Base-by-base conservation (phyloP, 306 rosid genomes). In the barrel medic (Medicago truncatula) region DNA sequence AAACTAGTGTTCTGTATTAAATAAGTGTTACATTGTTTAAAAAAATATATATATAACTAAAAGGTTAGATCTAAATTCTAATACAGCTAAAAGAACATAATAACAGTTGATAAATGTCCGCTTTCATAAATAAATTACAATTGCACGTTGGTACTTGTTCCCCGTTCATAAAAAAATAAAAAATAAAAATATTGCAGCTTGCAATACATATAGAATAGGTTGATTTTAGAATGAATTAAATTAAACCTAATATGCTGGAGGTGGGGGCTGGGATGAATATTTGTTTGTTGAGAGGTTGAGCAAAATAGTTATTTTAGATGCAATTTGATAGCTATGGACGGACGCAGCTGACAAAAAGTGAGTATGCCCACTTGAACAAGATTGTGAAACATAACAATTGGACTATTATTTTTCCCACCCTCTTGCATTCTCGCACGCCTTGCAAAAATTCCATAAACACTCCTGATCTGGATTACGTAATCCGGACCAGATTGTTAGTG, bases 301-400 rank as follows among this genome's bases (percentile, higher is more conserved):
- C 7, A 46, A 46, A 46, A 46, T 14, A 13, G 12, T 46, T 46
- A 46, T 46, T 46, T 46, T 46, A 46, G 52, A 15, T 50, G 18
- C 20, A n/a, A 17, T 6, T 50, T 50, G 57, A 18, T 7, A 8
- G 21, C 11, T 16, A 52, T 16, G 20, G 57, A 52, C 8, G 21
- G 3, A 50, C 1, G 57, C 10, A n/a, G 9, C 21, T 18, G 61
- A 54, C 61, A 54, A 54, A 9, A 54, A 18, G 28, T 9, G 61
- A 54, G 28, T 54, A 20, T 56, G 14, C 31, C 62, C 62, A 56
- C 62, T 56, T 56, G 62, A 56, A 56, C 31, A 56, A 56, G 28
- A 56, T 56, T 18, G 61, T 56, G 14, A 56, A 56, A 56, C 61
- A 18, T 18, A 56, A 20, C 14, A 4, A 34, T 34, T 34, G 38